Evolutionary conservation across 139 green algal genomes (phyloP), one percentile per base, ranked within the genome.

Genomic region (Coelastrella sp.): DNA sequence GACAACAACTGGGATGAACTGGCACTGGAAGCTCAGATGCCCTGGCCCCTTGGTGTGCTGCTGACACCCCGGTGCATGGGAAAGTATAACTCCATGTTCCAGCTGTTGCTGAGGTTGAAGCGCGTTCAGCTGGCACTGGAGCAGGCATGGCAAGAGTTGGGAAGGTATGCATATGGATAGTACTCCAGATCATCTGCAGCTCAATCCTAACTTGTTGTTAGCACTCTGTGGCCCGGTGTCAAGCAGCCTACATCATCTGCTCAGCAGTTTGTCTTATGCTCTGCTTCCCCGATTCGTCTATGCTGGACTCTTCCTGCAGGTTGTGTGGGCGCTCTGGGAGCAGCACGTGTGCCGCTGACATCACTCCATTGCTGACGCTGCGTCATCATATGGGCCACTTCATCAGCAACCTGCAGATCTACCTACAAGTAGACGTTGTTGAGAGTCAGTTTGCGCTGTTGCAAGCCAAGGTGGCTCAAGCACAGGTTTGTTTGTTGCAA

Each of bases 361-460:
- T 87, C n/a, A 27, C 50, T 0, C 43, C 79, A 13, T 59, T 98
- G 86, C 93, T 88, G 74, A 92, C 93, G 35, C 86, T 96, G 84
- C 91, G 94, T 37, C 92, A 96, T 37, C 87, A 94, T 73, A 96
- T 98, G 94, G 80, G 87, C 21, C 92, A 98, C 88, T 87, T 98
- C 38, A 78, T 97, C 11, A 69, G 68, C 79, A 98, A 98, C 86
- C 85, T 97, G 57, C 92, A 95, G 91, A 91, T 95, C 84, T 98
- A 98, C 88, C 91, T 96, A 4, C 94, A 97, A 89, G 86, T 93
- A n/a, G 96, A 98, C 41, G 96, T 98, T 37, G 93, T 98, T 15
- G 95, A 96, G 75, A 83, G 87, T 25, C 89, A 92, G 85, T 94
- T 88, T 59, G 69, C 37, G 0, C 38, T 80, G 51, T 89, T 98